phyloP scores from a whole-genome alignment of 805 yeast species.

The Saccharomycopsis vini region DNA sequence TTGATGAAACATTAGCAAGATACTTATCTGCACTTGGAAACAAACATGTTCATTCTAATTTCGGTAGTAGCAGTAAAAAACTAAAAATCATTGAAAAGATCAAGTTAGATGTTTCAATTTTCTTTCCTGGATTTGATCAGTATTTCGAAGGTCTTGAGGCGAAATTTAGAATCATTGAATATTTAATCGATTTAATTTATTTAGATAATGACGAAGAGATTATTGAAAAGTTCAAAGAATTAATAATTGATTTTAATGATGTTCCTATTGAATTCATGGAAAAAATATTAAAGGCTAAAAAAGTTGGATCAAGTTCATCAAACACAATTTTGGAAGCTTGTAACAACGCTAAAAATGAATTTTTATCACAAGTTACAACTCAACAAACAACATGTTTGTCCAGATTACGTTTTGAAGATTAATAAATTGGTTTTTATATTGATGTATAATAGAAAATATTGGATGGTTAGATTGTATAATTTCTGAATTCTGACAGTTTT shows the following conservation, averaged over 20 bases:
- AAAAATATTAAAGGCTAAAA: slow-evolving; percentile 43
- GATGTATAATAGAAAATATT: too few species aligned
- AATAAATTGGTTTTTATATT: too few species aligned
- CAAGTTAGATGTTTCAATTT: slow-evolving; percentile 49
- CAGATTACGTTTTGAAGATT: too few species aligned
- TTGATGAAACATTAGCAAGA: slow-evolving; percentile 41
- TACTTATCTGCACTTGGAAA: slow-evolving; percentile 41
- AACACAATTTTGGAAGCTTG: slow-evolving; percentile 17
- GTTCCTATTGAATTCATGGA: slow-evolving; percentile 65
- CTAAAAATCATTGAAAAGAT: slow-evolving; percentile 41
- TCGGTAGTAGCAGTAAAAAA: slow-evolving; percentile 28
- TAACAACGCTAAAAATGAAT: slow-evolving; percentile 18
- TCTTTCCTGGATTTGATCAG: slow-evolving; percentile 45
- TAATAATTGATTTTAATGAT: slow-evolving; percentile 62
- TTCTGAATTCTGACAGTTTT: too few species aligned
- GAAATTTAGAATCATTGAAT: slow-evolving; percentile 52
- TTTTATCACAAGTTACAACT: slow-evolving; percentile 14
- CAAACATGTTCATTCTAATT: slow-evolving; percentile 33
- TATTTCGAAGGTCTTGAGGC: slow-evolving; percentile 34
- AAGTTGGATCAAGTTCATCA: slow-evolving; percentile 10
- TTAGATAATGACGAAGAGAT: slow-evolving; percentile 39
- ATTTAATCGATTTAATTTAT: slow-evolving; percentile 46
- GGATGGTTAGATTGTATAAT: too few species aligned
- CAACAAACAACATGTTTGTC: too few species aligned
- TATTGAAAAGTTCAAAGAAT: slow-evolving; percentile 48